A percentile compares a stretch with the other conserved stretches of the same genome.
These are phyloP conservation scores for Gaultheria prostrata DNA, from an alignment of 148 eudicot species.

Conservation along the genomic window DNA sequence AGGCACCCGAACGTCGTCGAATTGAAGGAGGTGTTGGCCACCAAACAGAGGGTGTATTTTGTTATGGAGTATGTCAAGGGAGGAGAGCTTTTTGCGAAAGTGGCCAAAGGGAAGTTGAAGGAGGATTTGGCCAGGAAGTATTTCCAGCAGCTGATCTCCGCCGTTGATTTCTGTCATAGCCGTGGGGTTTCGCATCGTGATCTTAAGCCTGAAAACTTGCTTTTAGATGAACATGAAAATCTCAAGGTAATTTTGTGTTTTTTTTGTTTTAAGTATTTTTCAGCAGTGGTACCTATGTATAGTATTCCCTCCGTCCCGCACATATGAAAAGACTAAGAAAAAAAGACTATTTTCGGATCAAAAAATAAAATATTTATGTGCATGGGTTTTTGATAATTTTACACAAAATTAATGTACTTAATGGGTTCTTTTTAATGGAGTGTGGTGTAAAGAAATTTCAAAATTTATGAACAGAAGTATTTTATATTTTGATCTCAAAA, in stretches of 20 bases:
- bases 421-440: no score
- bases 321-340: no score
- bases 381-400: no score
- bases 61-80: slow-evolving; percentile 4
- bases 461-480: no score
- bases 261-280: no score
- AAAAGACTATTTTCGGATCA: no score
- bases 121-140: slow-evolving; percentile 9
- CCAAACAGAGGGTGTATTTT: background rate
- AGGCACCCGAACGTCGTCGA: slow-evolving; percentile 6
- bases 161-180: slow-evolving; percentile 51
- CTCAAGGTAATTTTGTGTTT: background rate
- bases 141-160: slow-evolving; percentile 49
- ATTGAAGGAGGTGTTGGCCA: background rate
- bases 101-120: background rate
- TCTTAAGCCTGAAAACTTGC: slow-evolving; percentile 49
- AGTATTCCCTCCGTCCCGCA: no score
- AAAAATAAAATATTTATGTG: no score
- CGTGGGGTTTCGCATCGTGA: slow-evolving; percentile 56
- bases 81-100: slow-evolving; percentile 5
- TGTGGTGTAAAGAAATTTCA: no score
- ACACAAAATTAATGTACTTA: no score
- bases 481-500: no score
- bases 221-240: slow-evolving; percentile 43
- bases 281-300: no score